Conservation (phyloP, 352 stramenopile genomes). For the Globisporangium splendens region DNA sequence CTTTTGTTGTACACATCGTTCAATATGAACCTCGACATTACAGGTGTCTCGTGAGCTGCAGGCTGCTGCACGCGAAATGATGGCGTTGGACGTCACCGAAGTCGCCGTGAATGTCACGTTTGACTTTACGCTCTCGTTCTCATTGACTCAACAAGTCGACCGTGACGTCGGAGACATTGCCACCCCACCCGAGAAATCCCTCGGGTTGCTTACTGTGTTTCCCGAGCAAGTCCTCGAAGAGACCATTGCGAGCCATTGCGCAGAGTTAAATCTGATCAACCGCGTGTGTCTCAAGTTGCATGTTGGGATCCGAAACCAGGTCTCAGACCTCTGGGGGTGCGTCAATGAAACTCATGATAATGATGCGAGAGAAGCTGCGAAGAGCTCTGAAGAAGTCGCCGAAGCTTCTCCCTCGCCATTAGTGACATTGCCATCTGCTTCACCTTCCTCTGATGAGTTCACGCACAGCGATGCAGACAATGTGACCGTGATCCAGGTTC, state of each 20-base stretch:
- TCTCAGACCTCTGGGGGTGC: constrained; percentile 50
- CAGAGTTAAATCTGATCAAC: constrained; percentile 15
- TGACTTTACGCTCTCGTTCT: constrained; percentile 45
- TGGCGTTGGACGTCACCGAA: constrained; percentile 31
- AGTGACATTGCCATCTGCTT: no score
- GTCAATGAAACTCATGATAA: constrained; percentile 8
- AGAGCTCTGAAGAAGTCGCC: no score
- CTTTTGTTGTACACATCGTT: no score
- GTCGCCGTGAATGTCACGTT: constrained; percentile 56
- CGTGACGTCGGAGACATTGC: no score
- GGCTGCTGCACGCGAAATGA: constrained; percentile 44
- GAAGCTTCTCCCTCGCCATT: no score
- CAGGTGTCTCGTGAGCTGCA: constrained; percentile 24
- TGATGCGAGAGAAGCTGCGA: background rate
- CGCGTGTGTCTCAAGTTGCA: constrained; percentile 12
- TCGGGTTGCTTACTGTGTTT: constrained; percentile 23
- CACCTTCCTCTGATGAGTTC: background rate
- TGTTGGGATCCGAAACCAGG: constrained; percentile 23
- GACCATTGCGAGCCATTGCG: constrained; percentile 31
- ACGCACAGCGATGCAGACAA: background rate
- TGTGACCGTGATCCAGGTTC: background rate
- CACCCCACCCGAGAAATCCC: background rate
- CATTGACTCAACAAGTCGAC: constrained; percentile 15
- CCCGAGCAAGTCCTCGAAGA: constrained; percentile 32
- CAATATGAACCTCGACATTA: background rate